Base-by-base conservation (phyloP, 2,329 filamentous ascomycete genomes). In the Aspergillus felis region DNA sequence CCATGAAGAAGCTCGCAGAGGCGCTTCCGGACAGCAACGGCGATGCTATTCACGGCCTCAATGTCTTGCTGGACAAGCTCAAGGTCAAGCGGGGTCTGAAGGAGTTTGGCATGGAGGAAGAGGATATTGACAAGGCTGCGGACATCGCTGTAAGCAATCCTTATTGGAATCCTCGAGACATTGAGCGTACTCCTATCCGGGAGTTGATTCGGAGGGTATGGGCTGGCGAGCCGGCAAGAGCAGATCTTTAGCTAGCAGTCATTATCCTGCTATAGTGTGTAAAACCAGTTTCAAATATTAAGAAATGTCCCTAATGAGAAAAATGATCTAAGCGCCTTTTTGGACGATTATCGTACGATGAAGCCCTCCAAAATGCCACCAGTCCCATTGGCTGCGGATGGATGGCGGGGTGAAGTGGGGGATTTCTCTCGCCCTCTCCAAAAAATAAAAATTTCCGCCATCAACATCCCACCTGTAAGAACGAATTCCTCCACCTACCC, bases 191-290 rank as follows among this genome's bases (percentile, higher is more conserved):
- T 6, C 74, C 75, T 0, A 79, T 87, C 50, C 74, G 79, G 41
- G 84, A 87, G 67, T 65, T 86, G 60, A 81, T 87, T 48, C 74
- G 84, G 56, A 74, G 84, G 55, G 82, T 82, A n/a, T 86, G 82
- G 81, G 82, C 82, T 56, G 85, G 84, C 3, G 84, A 87, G 64
- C 76, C 77, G 29, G 83, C 83, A 10, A 77, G 72, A 57, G 78
- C 76, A n/a, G 76, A 84, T 70, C 67, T 83, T 63, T 84, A 73
- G 62, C 68, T 62, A 53, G 35, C 10, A 35, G 14, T 14, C 48
- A n/a, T 24, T 48, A 8, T 52, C n/a, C 47, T 17, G 14, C 14
- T n/a, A 52, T 52, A 44, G 54, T 59, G 57, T 42, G 22, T 24
- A 24, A 35, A 14, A 4, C 14, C 44, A 25, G 5, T 24, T n/a